Percentiles rank a stretch among this genome's conserved stretches.
phyloP scores from a whole-genome alignment of 2,329 filamentous ascomycete genomes.

The Lachnellula cervina region DNA sequence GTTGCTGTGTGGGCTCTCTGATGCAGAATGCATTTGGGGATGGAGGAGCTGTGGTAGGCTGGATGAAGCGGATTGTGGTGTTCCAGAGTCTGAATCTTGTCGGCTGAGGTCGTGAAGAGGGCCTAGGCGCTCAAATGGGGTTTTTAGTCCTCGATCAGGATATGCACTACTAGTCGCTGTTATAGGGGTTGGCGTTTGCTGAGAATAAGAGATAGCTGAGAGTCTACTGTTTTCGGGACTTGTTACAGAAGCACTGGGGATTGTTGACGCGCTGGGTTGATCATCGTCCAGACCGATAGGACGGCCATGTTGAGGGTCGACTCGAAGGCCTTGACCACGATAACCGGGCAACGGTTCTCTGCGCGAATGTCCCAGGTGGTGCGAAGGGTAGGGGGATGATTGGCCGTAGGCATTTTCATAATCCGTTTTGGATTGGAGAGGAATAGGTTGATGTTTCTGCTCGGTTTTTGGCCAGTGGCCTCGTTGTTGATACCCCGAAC shows the following conservation, averaged over 20 bases:
- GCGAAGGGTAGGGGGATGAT: slow-evolving; percentile 49
- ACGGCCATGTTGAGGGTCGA: slow-evolving; percentile 55
- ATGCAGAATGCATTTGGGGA: slow-evolving; percentile 23
- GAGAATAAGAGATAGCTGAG: slow-evolving; percentile 48
- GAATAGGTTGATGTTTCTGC: slow-evolving; percentile 62
- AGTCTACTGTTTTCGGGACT: slow-evolving; percentile 57
- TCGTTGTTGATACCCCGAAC: slow-evolving; percentile 82
- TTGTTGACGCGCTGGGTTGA: slow-evolving; percentile 53
- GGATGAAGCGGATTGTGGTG: slow-evolving; percentile 39
- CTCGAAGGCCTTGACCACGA: slow-evolving; percentile 56
- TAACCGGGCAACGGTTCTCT: slow-evolving; percentile 56
- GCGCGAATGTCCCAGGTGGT: slow-evolving; percentile 31
- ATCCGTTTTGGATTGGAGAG: slow-evolving; percentile 77
- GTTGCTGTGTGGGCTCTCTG: slow-evolving; percentile 27
- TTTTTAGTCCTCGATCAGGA: slow-evolving; percentile 37
- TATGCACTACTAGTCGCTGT: slow-evolving; percentile 44
- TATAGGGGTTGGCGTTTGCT: slow-evolving; percentile 55
- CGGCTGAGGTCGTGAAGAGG: slow-evolving; percentile 55
- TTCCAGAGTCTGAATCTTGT: slow-evolving; percentile 43
- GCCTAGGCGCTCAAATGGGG: slow-evolving; percentile 55
- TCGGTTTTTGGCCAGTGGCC: slow-evolving; percentile 75
- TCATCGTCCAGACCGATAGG: slow-evolving; percentile 54
- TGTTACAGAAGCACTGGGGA: slow-evolving; percentile 51
- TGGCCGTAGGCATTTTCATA: slow-evolving; percentile 52
- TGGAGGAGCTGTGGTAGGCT: slow-evolving; percentile 48